phyloP scores from a whole-genome alignment of 306 rosid species.

The Luffa aegyptiaca region DNA sequence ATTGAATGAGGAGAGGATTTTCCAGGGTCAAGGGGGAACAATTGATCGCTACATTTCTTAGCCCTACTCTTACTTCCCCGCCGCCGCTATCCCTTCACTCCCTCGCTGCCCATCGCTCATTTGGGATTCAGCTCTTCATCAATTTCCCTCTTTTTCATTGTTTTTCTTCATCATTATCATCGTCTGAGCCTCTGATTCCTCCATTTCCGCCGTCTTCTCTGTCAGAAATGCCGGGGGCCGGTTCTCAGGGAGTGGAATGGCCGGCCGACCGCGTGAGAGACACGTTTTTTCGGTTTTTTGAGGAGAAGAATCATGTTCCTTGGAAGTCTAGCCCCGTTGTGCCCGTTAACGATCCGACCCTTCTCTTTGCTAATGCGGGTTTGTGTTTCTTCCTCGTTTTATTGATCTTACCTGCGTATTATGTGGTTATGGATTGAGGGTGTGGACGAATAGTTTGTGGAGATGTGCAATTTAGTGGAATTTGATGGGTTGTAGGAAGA shows the following conservation, averaged over 20 bases:
- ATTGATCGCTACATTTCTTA: background rate
- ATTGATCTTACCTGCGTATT: background rate
- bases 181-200: background rate
- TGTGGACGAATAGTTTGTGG: background rate
- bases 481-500: background rate
- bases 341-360: constrained; percentile 81
- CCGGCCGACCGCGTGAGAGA: constrained; percentile 36
- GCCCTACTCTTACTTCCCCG: constrained; percentile 6
- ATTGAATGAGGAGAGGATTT: constrained; percentile 23
- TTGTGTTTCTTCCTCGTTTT: background rate
- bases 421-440: background rate
- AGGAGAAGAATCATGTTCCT: constrained; percentile 39
- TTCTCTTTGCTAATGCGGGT: constrained; percentile 92
- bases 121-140: background rate
- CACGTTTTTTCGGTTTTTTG: constrained; percentile 39
- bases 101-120: background rate
- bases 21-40: constrained; percentile 3
- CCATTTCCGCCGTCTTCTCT: constrained; percentile 4
- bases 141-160: background rate
- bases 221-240: constrained; percentile 15
- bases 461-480: background rate
- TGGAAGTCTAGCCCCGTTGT: constrained; percentile 86
- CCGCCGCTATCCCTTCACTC: constrained; percentile 16
- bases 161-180: background rate
- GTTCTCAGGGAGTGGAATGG: constrained; percentile 30